Evolutionary conservation across 139 green algal genomes (phyloP).

Genomic region (Picochlorum sp.): DNA sequence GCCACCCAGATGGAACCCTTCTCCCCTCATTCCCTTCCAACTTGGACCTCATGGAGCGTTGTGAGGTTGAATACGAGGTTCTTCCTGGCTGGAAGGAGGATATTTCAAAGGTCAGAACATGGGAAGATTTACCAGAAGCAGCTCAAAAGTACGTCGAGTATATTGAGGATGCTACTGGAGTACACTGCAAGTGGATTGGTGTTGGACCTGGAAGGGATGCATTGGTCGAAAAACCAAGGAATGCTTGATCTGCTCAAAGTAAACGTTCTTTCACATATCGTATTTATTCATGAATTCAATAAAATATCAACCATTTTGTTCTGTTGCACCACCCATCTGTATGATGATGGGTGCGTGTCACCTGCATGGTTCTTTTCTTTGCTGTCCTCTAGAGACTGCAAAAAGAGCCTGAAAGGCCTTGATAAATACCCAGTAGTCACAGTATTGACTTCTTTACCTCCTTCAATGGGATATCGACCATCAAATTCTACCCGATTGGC

Average conservation of each 20-base stretch:
- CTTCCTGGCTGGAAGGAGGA: slow-evolving; percentile 88
- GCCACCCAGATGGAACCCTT: slow-evolving; percentile 17
- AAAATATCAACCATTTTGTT: background rate
- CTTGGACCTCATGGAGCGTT: slow-evolving; percentile 55
- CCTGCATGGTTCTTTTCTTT: background rate
- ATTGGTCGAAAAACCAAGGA: slow-evolving; percentile 1
- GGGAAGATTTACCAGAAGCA: slow-evolving; percentile 75
- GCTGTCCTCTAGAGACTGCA: slow-evolving; percentile 3
- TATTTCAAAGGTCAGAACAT: slow-evolving; percentile 64
- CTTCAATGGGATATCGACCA: slow-evolving; percentile 56
- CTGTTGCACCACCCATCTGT: background rate
- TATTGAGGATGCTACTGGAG: slow-evolving; percentile 77
- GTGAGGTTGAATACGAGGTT: slow-evolving; percentile 86
- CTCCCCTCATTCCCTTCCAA: slow-evolving; percentile 60
- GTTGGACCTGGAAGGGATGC: slow-evolving; percentile 80
- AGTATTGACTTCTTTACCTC: slow-evolving; percentile 50
- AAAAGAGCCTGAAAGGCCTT: slow-evolving; percentile 29
- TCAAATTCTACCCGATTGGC: slow-evolving; percentile 53
- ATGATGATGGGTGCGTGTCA: slow-evolving; percentile 1
- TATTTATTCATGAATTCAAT: too few relatives aligned
- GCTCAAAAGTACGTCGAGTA: slow-evolving; percentile 71
- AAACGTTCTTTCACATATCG: too few relatives aligned
- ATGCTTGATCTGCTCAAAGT: background rate
- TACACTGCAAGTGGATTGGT: slow-evolving; percentile 89
- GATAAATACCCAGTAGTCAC: slow-evolving; percentile 49